phyloP scores from a whole-genome alignment of 495 filamentous ascomycete species.

The Acidiella bohemica region DNA sequence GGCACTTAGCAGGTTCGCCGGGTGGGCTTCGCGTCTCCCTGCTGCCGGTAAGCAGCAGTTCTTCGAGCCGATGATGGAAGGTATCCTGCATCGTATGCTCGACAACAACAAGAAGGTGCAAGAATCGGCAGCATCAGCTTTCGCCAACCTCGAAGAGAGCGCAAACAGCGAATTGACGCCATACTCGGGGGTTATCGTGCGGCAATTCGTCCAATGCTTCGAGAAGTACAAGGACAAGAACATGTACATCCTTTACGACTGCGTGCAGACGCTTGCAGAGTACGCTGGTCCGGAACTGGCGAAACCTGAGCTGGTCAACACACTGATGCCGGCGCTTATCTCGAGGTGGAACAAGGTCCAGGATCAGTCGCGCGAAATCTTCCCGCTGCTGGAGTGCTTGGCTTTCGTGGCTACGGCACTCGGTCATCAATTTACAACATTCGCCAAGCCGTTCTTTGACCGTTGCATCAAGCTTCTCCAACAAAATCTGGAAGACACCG shows the following conservation, averaged over 20 bases:
- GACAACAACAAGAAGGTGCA: slow-evolving; percentile 97
- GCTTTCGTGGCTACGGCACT: slow-evolving; percentile 88
- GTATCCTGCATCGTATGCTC: slow-evolving; percentile 84
- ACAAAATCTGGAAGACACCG: slow-evolving; percentile 67
- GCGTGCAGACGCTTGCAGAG: slow-evolving; percentile 92
- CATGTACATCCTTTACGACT: slow-evolving; percentile 98
- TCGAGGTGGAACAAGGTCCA: slow-evolving; percentile 74
- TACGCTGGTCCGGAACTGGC: slow-evolving; percentile 70
- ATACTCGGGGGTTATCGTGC: slow-evolving; percentile 81
- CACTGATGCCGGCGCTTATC: slow-evolving; percentile 91
- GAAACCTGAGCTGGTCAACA: slow-evolving; percentile 59
- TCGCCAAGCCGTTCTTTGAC: slow-evolving; percentile 67
- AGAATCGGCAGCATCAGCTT: slow-evolving; percentile 89
- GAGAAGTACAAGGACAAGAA: slow-evolving; percentile 93
- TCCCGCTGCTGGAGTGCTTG: slow-evolving; percentile 86
- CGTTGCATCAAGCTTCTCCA: slow-evolving; percentile 86
- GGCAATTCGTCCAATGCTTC: slow-evolving; percentile 87
- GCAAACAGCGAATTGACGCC: slow-evolving; percentile 64
- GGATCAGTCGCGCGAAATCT: slow-evolving; percentile 85
- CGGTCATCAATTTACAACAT: slow-evolving; percentile 67
- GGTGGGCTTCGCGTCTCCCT: slow-evolving; percentile 72
- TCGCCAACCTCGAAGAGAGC: slow-evolving; percentile 92
- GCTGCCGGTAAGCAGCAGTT: slow-evolving; percentile 55
- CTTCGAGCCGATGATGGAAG: slow-evolving; percentile 97
- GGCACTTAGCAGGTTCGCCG: slow-evolving; percentile 87